These are phyloP conservation scores for Hypomontagnella submonticulosa DNA, from an alignment of 495 filamentous ascomycete species.

Conservation along the genomic window DNA sequence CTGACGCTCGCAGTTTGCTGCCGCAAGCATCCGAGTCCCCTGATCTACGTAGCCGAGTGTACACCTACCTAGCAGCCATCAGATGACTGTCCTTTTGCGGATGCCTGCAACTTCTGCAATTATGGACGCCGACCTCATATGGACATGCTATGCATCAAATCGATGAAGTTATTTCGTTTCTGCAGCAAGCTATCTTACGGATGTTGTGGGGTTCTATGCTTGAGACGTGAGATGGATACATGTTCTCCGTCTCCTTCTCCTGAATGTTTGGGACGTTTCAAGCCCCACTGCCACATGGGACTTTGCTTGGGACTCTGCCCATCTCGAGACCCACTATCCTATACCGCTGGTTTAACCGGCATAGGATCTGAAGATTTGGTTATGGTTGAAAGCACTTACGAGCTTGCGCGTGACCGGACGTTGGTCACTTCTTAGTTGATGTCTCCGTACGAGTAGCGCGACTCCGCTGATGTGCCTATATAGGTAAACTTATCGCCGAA, in stretches of 20 bases:
- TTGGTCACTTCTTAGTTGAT: not conserved
- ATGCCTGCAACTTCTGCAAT: constrained; percentile 12
- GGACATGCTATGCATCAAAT: constrained; percentile 26
- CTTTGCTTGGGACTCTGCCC: constrained; percentile 14
- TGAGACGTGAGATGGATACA: constrained; percentile 35
- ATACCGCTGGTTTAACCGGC: constrained; percentile 21
- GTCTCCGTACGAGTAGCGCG: not conserved
- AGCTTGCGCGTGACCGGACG: too few relatives aligned
- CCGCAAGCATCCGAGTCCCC: constrained; percentile 46
- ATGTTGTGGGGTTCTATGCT: constrained; percentile 22
- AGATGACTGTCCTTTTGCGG: constrained; percentile 27
- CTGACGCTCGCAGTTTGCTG: constrained; percentile 36
- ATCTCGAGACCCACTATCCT: constrained; percentile 24
- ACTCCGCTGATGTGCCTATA: not conserved
- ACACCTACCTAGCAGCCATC: constrained; percentile 10
- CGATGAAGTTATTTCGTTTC: constrained; percentile 23
- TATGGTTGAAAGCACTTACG: not conserved
- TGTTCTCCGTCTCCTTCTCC: constrained; percentile 39
- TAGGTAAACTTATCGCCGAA: too few relatives aligned
- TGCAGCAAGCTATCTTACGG: constrained; percentile 22
- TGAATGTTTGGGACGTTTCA: constrained; percentile 46
- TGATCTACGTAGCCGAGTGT: constrained; percentile 46
- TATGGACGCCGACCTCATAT: constrained; percentile 13
- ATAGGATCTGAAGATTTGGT: constrained; percentile 13
- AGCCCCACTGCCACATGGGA: constrained; percentile 30